phyloP scores from a whole-genome alignment of 352 stramenopile genomes.

The Phytophthora pluvialis region DNA sequence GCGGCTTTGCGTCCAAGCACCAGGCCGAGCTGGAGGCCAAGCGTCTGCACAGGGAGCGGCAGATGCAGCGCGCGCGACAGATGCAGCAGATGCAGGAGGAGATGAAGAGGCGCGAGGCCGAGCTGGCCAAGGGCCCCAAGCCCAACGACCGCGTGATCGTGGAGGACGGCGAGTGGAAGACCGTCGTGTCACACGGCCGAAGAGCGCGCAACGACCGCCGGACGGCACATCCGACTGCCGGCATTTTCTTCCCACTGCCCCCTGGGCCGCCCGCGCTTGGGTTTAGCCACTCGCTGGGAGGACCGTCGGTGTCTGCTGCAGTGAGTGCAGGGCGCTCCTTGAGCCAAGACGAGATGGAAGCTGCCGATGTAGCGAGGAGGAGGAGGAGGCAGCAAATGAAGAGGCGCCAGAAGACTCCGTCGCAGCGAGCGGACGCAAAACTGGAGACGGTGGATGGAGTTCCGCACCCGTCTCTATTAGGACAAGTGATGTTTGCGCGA shows the following conservation, averaged over 20 bases:
- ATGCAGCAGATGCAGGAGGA: conserved; percentile 35
- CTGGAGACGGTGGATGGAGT: conserved; percentile 20
- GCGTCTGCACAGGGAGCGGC: conserved; percentile 26
- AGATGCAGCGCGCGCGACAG: conserved; percentile 29
- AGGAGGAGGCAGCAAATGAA: conserved; percentile 39
- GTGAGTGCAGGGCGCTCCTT: conserved; percentile 23
- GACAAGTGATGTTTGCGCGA: conserved; percentile 41
- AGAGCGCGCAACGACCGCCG: conserved; percentile 28
- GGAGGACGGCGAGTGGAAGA: conserved; percentile 47
- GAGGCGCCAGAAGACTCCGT: conserved; percentile 31
- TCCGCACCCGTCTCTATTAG: conserved; percentile 46
- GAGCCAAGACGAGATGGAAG: conserved; percentile 42
- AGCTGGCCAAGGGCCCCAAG: conserved; percentile 28
- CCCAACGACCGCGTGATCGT: conserved; percentile 32
- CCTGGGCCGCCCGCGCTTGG: conserved; percentile 10
- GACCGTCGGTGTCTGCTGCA: conserved; percentile 13
- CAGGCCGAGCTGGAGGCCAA: conserved; percentile 41
- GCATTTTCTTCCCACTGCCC: conserved; percentile 12
- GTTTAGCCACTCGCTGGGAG: conserved; percentile 14
- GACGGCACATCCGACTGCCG: conserved; percentile 4
- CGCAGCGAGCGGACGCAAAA: conserved; percentile 17
- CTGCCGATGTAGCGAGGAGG: conserved; percentile 21
- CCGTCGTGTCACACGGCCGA: conserved; percentile 42
- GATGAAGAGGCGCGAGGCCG: conserved; percentile 19
- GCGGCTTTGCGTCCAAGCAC: conserved; percentile 47